A percentile compares a stretch with the other conserved stretches of the same genome.
Evolutionary conservation across 176 grass and related monocot species (phyloP).

Genomic region (Oryza officinalis): DNA sequence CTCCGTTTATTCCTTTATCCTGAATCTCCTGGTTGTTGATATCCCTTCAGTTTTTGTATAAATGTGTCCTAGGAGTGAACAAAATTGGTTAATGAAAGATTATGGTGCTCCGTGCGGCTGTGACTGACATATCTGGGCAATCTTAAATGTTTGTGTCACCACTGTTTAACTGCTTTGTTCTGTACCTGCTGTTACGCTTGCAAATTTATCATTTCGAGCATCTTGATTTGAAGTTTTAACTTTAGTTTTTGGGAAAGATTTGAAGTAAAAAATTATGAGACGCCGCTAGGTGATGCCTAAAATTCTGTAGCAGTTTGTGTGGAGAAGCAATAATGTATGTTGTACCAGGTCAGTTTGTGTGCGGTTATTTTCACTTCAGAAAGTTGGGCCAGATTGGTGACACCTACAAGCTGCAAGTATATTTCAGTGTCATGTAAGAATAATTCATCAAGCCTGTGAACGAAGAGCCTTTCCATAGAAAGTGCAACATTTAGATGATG

Average conservation of each 20-base stretch:
- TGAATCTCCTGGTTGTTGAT: slow-evolving; percentile 39
- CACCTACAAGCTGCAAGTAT: no score
- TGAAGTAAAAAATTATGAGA: background rate
- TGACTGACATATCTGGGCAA: slow-evolving; percentile 16
- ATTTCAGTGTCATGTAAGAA: background rate
- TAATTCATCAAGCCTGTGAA: background rate
- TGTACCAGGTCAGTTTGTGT: background rate
- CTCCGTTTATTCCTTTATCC: slow-evolving; percentile 6
- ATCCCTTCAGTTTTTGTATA: slow-evolving; percentile 49
- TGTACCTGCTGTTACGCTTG: background rate
- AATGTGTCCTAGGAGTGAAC: slow-evolving; percentile 45
- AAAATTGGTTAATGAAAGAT: slow-evolving; percentile 38
- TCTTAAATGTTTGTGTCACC: background rate
- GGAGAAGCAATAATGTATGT: background rate
- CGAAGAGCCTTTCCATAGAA: background rate
- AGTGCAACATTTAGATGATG: background rate
- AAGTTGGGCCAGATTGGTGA: background rate
- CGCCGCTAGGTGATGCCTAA: no score
- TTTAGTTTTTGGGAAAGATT: background rate
- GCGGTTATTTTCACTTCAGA: background rate
- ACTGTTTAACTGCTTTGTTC: background rate
- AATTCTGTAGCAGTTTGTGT: background rate
- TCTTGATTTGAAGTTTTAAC: background rate
- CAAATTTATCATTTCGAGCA: background rate
- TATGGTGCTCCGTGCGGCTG: slow-evolving; percentile 22